These are phyloP conservation scores for Primulina eburnea DNA, from an alignment of 257 asterid genomes.

Conservation along the genomic window DNA sequence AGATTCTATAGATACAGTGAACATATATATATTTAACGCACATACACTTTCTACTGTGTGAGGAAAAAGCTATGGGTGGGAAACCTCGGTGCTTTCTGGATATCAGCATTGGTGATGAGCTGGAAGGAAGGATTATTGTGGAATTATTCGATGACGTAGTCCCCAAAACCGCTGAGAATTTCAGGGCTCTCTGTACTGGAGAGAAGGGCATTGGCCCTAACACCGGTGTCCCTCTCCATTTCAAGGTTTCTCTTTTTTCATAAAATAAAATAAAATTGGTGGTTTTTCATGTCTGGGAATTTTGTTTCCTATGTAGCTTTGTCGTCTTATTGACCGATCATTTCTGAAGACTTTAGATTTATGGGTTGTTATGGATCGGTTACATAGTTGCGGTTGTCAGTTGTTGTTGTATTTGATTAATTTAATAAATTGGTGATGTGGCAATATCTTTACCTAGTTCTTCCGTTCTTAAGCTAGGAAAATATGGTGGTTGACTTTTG, in stretches of 20 bases:
- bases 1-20: background rate
- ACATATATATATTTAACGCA: background rate
- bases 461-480: background rate
- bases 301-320: background rate
- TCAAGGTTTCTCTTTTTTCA: constrained; percentile 46
- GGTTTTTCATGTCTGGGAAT: background rate
- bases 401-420: background rate
- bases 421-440: background rate
- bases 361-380: background rate
- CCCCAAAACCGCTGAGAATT: constrained; percentile 92
- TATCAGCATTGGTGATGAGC: constrained; percentile 79
- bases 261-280: background rate
- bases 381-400: background rate
- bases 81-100: constrained; percentile 74
- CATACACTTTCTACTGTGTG: constrained; percentile 3
- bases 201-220: constrained; percentile 89
- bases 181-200: constrained; percentile 95
- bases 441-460: background rate
- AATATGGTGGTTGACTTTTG: background rate
- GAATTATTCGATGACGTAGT: constrained; percentile 78
- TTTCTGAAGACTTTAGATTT: background rate
- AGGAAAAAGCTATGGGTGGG: constrained; percentile 27
- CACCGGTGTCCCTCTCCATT: constrained; percentile 86
- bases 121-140: constrained; percentile 82
- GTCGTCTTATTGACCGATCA: constrained; percentile 11